Evolutionary conservation across 164 flowering plant genomes (phyloP).

Genomic region (Paratinospora sagittata): DNA sequence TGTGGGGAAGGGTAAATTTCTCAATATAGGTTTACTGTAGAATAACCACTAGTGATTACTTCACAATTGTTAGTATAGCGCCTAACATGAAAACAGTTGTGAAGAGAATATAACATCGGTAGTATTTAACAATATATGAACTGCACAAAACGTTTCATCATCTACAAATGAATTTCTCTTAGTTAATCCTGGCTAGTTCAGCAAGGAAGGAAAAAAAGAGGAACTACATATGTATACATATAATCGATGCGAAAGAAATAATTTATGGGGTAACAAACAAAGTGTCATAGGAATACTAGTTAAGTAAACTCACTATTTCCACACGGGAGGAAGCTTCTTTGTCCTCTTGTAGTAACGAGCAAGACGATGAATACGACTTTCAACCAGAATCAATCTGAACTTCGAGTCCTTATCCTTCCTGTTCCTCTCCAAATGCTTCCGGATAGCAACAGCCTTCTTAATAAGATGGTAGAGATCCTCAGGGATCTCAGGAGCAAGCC

Average conservation of each 20-base stretch:
- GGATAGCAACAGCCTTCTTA: constrained; percentile 36
- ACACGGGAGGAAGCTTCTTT: constrained; percentile 53
- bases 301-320: constrained; percentile 44
- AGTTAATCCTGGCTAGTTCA: background rate
- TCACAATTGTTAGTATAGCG: no score
- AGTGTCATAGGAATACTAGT: background rate
- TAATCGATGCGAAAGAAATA: no score
- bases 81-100: no score
- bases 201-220: background rate
- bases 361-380: constrained; percentile 38
- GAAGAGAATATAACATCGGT: no score
- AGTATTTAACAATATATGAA: background rate
- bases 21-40: no score
- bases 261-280: background rate
- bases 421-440: constrained; percentile 40
- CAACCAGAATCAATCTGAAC: constrained; percentile 37
- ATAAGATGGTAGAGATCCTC: constrained; percentile 35
- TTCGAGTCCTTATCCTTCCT: constrained; percentile 40
- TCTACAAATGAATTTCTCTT: no score
- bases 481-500: constrained; percentile 37
- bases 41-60: no score
- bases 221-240: background rate
- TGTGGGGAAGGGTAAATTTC: no score
- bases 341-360: constrained; percentile 39
- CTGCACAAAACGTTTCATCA: no score